These are phyloP conservation scores for Penicillium freii DNA, from an alignment of 2,329 filamentous ascomycete species.

Conservation along the genomic window DNA sequence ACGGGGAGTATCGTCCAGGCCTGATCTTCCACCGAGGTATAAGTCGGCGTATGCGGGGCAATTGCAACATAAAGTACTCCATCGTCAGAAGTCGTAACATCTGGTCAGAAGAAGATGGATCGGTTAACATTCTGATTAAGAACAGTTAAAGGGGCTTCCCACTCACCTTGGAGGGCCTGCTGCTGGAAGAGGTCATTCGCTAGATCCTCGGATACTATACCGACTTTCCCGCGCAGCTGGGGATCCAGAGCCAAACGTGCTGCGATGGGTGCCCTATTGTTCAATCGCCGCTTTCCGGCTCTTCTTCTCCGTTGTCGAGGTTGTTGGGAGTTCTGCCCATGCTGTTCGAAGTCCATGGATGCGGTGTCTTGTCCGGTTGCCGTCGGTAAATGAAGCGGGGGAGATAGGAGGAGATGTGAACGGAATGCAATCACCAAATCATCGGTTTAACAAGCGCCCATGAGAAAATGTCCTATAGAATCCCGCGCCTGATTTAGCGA, in stretches of 20 bases:
- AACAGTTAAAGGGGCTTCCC: neutral
- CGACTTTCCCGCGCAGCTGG: conserved; percentile 79
- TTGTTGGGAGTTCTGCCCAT: conserved; percentile 42
- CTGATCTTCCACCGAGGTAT: conserved; percentile 54
- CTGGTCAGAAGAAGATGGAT: conserved; percentile 5
- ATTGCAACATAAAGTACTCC: conserved; percentile 47
- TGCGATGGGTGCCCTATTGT: conserved; percentile 69
- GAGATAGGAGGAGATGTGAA: neutral
- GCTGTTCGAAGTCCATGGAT: conserved; percentile 46
- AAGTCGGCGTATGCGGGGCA: conserved; percentile 45
- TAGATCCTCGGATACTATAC: conserved; percentile 81
- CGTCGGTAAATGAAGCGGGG: conserved; percentile 19
- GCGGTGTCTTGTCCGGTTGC: conserved; percentile 19
- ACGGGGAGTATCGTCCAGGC: conserved; percentile 86
- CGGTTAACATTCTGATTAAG: conserved; percentile 5
- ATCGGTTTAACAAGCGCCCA: conserved; percentile 1
- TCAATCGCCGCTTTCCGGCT: conserved; percentile 42
- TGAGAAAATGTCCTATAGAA: conserved; percentile 3
- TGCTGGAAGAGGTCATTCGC: conserved; percentile 73
- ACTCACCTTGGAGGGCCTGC: conserved; percentile 52
- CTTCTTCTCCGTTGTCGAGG: conserved; percentile 54
- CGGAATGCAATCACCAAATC: conserved; percentile 21
- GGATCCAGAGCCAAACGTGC: conserved; percentile 82
- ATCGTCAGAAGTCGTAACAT: conserved; percentile 24
- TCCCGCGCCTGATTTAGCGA: neutral